Percentiles rank a stretch among this genome's conserved stretches.
Conservation (phyloP, 306 rosid species). For the Trifolium fragiferum region DNA sequence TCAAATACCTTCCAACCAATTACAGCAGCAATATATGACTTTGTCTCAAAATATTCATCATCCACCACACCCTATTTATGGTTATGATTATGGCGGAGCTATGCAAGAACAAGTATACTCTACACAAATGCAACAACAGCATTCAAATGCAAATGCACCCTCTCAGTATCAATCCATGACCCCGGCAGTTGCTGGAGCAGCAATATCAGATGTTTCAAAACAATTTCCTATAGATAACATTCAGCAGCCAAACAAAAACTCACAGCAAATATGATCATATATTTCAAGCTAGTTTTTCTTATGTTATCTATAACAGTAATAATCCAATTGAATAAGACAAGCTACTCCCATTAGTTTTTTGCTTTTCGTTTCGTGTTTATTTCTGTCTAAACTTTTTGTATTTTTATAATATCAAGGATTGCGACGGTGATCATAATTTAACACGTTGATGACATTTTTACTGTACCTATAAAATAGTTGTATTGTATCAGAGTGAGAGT, state of each 20-base stretch:
- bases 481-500: not conserved
- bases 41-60: constrained; percentile 58
- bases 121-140: constrained; percentile 24
- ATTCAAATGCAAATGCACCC: constrained; percentile 41
- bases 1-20: constrained; percentile 64
- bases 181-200: constrained; percentile 61
- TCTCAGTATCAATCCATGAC: constrained; percentile 76
- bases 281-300: not conserved
- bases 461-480: not conserved
- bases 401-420: not conserved
- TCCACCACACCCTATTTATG: constrained; percentile 51
- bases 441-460: not conserved
- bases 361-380: too few relatives aligned
- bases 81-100: constrained; percentile 57
- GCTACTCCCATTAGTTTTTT: too few relatives aligned
- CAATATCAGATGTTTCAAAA: constrained; percentile 65
- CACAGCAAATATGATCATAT: constrained; percentile 40
- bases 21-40: constrained; percentile 66
- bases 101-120: constrained; percentile 15
- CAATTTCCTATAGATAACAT: constrained; percentile 53
- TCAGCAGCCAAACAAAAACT: constrained; percentile 54
- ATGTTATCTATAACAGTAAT: not conserved
- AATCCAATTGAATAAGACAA: too few relatives aligned
- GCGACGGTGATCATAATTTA: not conserved
- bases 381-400: too few relatives aligned